A percentile compares a stretch with the other conserved stretches of the same genome.
Conservation (phyloP, 2,329 filamentous ascomycete genomes). For the Diaporthe amygdali region DNA sequence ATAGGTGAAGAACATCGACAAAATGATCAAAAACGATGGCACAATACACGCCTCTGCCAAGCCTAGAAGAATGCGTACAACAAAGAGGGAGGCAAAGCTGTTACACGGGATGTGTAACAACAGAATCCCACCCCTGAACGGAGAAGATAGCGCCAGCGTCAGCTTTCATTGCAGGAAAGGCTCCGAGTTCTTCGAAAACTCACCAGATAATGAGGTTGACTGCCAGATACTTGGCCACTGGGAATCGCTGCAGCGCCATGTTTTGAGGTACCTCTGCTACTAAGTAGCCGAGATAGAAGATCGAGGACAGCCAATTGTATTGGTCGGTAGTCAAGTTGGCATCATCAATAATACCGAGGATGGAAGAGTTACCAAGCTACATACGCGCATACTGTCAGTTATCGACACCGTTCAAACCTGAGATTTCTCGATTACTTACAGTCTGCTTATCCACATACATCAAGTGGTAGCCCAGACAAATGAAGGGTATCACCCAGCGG, state of each 20-base stretch:
- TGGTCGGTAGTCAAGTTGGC: slow-evolving; percentile 38
- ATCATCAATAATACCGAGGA: slow-evolving; percentile 24
- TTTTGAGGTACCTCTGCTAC: slow-evolving; percentile 24
- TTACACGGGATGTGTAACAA: slow-evolving; percentile 36
- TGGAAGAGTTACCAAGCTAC: slow-evolving; percentile 24
- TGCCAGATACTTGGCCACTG: slow-evolving; percentile 18
- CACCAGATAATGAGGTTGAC: slow-evolving; percentile 30
- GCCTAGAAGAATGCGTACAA: slow-evolving; percentile 35
- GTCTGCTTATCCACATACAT: slow-evolving; percentile 41
- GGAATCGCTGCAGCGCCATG: slow-evolving; percentile 23
- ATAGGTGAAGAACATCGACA: slow-evolving; percentile 43
- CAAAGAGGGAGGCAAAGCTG: slow-evolving; percentile 34
- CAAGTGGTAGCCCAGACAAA: slow-evolving; percentile 44
- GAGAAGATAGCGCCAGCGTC: neutral
- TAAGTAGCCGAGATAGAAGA: slow-evolving; percentile 24
- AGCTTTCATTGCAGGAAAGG: neutral
- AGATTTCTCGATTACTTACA: neutral
- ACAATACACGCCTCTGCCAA: slow-evolving; percentile 34
- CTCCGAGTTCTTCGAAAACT: neutral
- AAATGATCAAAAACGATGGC: slow-evolving; percentile 29
- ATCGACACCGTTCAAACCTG: neutral
- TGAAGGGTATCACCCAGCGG: slow-evolving; percentile 42
- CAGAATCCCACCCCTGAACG: slow-evolving; percentile 34
- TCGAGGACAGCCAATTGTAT: slow-evolving; percentile 36
- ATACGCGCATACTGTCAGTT: neutral